Evolutionary conservation across 805 yeast species (phyloP).

Genomic region (Spathaspora sp.): DNA sequence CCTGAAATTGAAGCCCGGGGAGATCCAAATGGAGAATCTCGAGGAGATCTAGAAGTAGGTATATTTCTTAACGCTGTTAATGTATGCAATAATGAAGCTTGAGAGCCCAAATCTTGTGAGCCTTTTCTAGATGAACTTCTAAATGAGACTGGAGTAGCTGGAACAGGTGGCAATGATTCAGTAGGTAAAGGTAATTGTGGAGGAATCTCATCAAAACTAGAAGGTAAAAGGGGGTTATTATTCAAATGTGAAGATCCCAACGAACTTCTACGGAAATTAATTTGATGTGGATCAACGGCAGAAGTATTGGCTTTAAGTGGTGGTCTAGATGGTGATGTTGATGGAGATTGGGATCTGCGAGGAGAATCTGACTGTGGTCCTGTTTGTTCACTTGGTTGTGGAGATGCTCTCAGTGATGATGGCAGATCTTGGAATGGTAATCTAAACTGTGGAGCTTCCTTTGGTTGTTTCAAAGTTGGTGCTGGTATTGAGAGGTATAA

Average conservation of each 20-base stretch:
- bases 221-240: slow-evolving; percentile 21
- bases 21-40: slow-evolving; percentile 38
- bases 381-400: slow-evolving; percentile 1
- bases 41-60: slow-evolving; percentile 32
- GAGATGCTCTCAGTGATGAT: slow-evolving; percentile 6
- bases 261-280: slow-evolving; percentile 15
- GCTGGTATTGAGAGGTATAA: slow-evolving; percentile 20
- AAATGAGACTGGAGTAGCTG: slow-evolving; percentile 31
- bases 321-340: slow-evolving; percentile 1
- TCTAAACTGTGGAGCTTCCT: slow-evolving; percentile 56
- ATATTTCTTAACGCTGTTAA: slow-evolving; percentile 37
- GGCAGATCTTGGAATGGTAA: slow-evolving; percentile 61
- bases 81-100: slow-evolving; percentile 39
- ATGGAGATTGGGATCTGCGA: neutral
- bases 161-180: slow-evolving; percentile 46
- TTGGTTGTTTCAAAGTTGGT: slow-evolving; percentile 10
- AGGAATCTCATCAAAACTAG: slow-evolving; percentile 45
- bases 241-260: slow-evolving; percentile 18
- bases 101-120: slow-evolving; percentile 33
- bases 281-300: slow-evolving; percentile 24
- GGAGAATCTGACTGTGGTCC: neutral
- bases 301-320: slow-evolving; percentile 6
- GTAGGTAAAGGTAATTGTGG: slow-evolving; percentile 55
- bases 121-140: slow-evolving; percentile 32
- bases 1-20: slow-evolving; percentile 49